Base-by-base conservation (phyloP, 2,329 filamentous ascomycete species). In the Penicillium rolfsii region DNA sequence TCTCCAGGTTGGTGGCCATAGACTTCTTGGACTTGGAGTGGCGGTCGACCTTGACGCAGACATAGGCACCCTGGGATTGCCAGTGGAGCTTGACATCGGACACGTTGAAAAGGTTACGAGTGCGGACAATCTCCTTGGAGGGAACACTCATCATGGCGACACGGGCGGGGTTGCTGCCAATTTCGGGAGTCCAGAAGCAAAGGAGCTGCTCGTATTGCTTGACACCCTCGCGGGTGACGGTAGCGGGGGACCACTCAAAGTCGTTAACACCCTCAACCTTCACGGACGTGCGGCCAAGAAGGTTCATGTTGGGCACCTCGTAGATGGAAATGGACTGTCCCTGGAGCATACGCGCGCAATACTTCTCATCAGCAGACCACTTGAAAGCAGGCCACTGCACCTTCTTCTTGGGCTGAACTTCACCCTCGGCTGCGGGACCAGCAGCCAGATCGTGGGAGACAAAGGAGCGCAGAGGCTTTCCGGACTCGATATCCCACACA, bases 11-110 rank as follows among this genome's bases (percentile, higher is more conserved):
- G 35, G 95, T 99, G 63, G 93, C 94, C 72, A 96, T 87, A 2
- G 93, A 97, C 82, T 98, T 99, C 85, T 98, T 98, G 59, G 93
- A 97, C 82, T 99, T 99, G 77, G 93, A 97, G 84, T 99, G 95
- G 67, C 95, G 87, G 79, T 99, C 95, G 60, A 99, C 95, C 86
- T 99, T 99, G 78, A 98, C 94, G 75, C 95, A 98, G 62, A 99
- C 88, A 76, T 97, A 99, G 63, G 90, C 86, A 59, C 89, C 91
- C 65, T 97, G 92, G 4, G 93, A 97, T 81, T 99, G 95, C 95
- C 95, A 99, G 84, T 99, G 95, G 19, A 99, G 87, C 83, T 98
- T 99, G 60, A 91, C 95, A 77, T 99, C 95, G 49, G 91, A 92
- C 60, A 99, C 95, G 76, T 95, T 98, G 87, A 99, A 98, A 49